phyloP scores from a whole-genome alignment of 805 yeast genomes.

The Komagataella phaffii region DNA sequence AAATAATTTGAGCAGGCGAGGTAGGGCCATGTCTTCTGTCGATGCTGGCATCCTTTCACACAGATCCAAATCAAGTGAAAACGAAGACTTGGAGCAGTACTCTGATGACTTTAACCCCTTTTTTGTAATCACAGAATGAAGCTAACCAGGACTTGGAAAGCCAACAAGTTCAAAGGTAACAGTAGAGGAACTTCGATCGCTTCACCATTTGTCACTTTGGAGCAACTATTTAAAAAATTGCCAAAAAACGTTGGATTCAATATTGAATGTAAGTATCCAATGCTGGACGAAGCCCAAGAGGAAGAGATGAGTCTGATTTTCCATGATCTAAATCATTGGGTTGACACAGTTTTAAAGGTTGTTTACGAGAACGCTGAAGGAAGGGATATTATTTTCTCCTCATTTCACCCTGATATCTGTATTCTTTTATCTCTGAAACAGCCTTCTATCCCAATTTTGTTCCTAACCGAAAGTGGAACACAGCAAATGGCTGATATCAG shows the following conservation, averaged over 20 bases:
- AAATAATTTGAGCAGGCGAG: not conserved
- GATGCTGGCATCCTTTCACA: slow-evolving; percentile 12
- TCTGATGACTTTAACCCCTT: slow-evolving; percentile 23
- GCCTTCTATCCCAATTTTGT: slow-evolving; percentile 85
- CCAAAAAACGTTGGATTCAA: slow-evolving; percentile 86
- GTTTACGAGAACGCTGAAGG: slow-evolving; percentile 72
- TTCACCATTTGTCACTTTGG: slow-evolving; percentile 80
- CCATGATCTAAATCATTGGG: slow-evolving; percentile 74
- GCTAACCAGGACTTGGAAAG: slow-evolving; percentile 79
- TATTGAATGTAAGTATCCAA: slow-evolving; percentile 89
- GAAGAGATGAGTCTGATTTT: slow-evolving; percentile 83
- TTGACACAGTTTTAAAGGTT: slow-evolving; percentile 69
- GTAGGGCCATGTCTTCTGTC: not conserved
- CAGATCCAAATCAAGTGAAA: slow-evolving; percentile 22
- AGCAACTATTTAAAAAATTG: slow-evolving; percentile 67
- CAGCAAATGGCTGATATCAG: slow-evolving; percentile 78
- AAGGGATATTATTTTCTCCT: slow-evolving; percentile 79
- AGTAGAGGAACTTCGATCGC: slow-evolving; percentile 82
- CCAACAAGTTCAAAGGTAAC: slow-evolving; percentile 85
- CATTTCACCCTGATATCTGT: slow-evolving; percentile 93
- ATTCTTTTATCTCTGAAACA: slow-evolving; percentile 77
- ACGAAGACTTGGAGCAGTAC: slow-evolving; percentile 11
- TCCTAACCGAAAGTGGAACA: slow-evolving; percentile 83
- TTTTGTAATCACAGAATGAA: slow-evolving; percentile 56
- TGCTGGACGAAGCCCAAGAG: slow-evolving; percentile 82